Conservation (phyloP, 345 rosid genomes). For the Eucalyptus dawsonii region DNA sequence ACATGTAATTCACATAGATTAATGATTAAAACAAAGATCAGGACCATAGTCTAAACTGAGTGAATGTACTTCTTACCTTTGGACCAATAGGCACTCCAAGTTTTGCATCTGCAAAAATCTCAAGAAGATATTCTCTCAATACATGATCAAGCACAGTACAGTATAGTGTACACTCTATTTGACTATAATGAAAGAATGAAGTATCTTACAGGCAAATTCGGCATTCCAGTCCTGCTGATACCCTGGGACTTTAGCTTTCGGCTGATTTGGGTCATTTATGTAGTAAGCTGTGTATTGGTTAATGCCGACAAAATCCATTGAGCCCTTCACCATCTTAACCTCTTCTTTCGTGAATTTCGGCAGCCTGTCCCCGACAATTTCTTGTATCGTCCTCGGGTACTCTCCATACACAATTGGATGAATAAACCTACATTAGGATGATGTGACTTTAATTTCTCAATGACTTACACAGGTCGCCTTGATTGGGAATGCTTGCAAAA, state of each 20-base stretch:
- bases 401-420: slow-evolving; percentile 90
- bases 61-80: slow-evolving; percentile 16
- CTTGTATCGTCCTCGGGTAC: slow-evolving; percentile 82
- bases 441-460: background rate
- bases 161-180: background rate
- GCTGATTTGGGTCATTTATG: slow-evolving; percentile 41
- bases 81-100: slow-evolving; percentile 71
- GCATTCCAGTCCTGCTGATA: slow-evolving; percentile 94
- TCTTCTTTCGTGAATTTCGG: slow-evolving; percentile 74
- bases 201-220: slow-evolving; percentile 60
- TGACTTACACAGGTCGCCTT: background rate
- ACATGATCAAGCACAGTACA: background rate
- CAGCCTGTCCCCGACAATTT: slow-evolving; percentile 59
- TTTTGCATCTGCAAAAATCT: slow-evolving; percentile 37
- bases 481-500: background rate
- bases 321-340: slow-evolving; percentile 81
- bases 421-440: slow-evolving; percentile 42
- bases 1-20: background rate
- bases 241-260: slow-evolving; percentile 34
- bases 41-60: background rate
- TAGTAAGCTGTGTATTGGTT: slow-evolving; percentile 86
- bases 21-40: background rate
- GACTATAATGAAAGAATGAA: background rate
- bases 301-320: slow-evolving; percentile 81
- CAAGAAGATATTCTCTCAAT: background rate